Evolutionary conservation across 768 basidiomycete genomes (phyloP), one percentile per base, ranked within the genome.

Genomic region (Rhodotorula kratochvilovae): DNA sequence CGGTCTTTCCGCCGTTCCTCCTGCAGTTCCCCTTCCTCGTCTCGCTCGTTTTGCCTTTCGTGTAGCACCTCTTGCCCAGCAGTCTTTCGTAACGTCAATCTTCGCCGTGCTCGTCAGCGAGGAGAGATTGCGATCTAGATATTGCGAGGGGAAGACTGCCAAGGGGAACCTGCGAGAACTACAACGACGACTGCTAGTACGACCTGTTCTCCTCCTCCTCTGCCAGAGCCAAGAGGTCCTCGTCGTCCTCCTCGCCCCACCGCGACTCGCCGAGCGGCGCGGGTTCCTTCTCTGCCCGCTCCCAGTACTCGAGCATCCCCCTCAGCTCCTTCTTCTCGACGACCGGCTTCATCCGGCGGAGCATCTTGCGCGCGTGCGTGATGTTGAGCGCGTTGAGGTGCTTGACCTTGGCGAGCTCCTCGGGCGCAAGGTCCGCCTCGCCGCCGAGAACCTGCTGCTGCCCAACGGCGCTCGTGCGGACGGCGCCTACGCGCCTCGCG

Each of bases 221-320:
- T 36, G 2, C 15, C 12, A 12, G 21, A 5, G 42, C 36, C 11
- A 5, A 8, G 16, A 25, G 7, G 33, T 23, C 23, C 15, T 29
- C 29, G 42, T 42, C 19, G 33, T 23, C 23, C 15, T 29, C 29
- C 58, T 42, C 36, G 13, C 39, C 43, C 31, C 48, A 31, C 53
- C 8, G 1, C 53, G 53, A 50, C 23, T 25, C 48, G 23, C 48
- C 48, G 27, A 50, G 48, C 48, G 48, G 48, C 48, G 21, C 16
- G 13, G 39, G n/a, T 7, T 39, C 58, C 54, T 31, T 35, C 55
- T 65, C 63, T 7, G 54, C 63, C 23, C 45, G 27, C 13, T 8
- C 11, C 63, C 63, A 65, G 27, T 46, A 63, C 33, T 19, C 39
- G 57, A 54, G 33, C 48, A 69, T 16, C 23, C 19, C 36, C 31